Base-by-base conservation (phyloP, 2,329 filamentous ascomycete genomes). In the Colletotrichum sp. region DNA sequence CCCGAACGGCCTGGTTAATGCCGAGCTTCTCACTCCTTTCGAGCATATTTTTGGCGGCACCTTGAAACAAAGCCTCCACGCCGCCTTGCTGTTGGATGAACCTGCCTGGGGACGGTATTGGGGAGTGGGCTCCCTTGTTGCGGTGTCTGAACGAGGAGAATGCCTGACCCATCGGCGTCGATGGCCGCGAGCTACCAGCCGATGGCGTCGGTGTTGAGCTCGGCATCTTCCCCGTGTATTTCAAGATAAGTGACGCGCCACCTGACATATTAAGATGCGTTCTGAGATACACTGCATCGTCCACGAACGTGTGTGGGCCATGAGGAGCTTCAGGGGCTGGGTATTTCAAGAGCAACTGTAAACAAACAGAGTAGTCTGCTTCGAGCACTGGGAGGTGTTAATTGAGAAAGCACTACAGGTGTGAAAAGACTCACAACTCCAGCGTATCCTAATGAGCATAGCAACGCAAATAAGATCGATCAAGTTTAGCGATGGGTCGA, bases 401-500 rank as follows among this genome's bases (percentile, higher is more conserved):
- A 70, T 21, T 24, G 28, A 63, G 34, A 30, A 13, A 39, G 2
- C 26, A 26, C 10, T 21, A 3, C 7, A 12, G n/a, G 26, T 62
- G 18, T 36, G 15, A 36, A 21, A 32, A 36, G 13, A 85, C 94
- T 88, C 86, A 97, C 95, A 87, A 79, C 96, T 92, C 96, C 96
- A 98, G 72, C 96, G 92, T 79, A 99, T 95, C 67, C 97, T 92
- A 62, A 99, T 88, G 28, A 99, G 88, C 96, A 99, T 99, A 8
- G 96, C 94, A 68, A 98, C 92, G 79, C 96, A 98, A n/a, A 98
- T 93, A 71, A 97, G 89, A 81, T 99, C 95, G 79, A 99, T 92
- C 36, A 99, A 87, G 66, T 96, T 92, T 32, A 98, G 86, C 1
- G 91, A 90, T 9, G 96, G 90, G 80, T 98, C 96, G 80, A 98